Base-by-base conservation (phyloP, 768 basidiomycete species). In the Mycena capillaripes region DNA sequence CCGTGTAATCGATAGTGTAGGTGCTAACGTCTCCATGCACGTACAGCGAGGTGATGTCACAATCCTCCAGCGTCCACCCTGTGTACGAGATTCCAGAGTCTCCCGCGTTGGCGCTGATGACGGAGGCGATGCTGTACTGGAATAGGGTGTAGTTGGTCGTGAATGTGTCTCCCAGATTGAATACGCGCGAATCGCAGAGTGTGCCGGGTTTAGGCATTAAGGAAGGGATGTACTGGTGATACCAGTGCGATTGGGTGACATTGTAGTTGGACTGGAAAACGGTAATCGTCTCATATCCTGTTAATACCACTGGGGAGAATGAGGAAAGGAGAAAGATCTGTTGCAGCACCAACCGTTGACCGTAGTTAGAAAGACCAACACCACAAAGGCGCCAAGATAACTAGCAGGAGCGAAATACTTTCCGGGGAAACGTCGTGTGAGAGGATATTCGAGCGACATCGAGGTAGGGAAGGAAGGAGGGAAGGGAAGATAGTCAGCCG, bases 121-220 rank as follows among this genome's bases (percentile, higher is more conserved):
- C 59, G 2, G 75, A 73, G 11, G 78, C 74, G 32, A 81, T 58
- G 12, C 52, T 69, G 72, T 77, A 79, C 50, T 78, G 73, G 61
- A 80, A 81, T 19, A 77, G 55, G 2, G 78, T 72, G 67, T 79
- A 73, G 69, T 80, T 80, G 40, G 76, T 79, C 8, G 76, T 75
- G 50, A 81, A 72, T 0, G 76, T 57, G 38, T 80, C 80, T 1
- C 80, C 79, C 3, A 78, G 69, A 34, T 75, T 76, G 48, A 79
- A 75, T 16, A 80, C 48, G 38, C 76, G 76, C 5, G 75, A 56
- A 38, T 79, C 78, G 62, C 81, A 81, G 25, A 79, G 74, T 0
- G 79, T 73, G 17, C 79, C 79, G 14, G 79, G 68, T 30, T 78
- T 77, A 3, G 75, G 50, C 34, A 19, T 56, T 30, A 61, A 57